phyloP scores from a whole-genome alignment of 2,329 filamentous ascomycete genomes.

The Westerdykella sp. region DNA sequence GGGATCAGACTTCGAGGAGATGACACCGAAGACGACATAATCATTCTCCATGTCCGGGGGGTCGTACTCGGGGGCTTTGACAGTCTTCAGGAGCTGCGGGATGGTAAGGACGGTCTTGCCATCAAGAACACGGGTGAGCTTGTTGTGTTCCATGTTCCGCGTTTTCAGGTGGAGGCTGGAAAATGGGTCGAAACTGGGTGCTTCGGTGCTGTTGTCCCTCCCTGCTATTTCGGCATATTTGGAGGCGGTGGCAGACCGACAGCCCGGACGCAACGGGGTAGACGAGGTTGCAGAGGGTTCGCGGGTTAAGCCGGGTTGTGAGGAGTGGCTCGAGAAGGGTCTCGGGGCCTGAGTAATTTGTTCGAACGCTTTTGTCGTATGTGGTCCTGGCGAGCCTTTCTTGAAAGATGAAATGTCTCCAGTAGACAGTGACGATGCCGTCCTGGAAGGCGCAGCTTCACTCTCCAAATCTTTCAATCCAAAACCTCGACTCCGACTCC shows the following conservation, averaged over 20 bases:
- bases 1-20: slow-evolving; percentile 83
- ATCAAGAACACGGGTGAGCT: slow-evolving; percentile 69
- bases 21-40: slow-evolving; percentile 79
- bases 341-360: slow-evolving; percentile 12
- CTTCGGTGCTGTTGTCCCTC: slow-evolving; percentile 47
- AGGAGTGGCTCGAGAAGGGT: slow-evolving; percentile 19
- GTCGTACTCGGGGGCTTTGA: slow-evolving; percentile 77
- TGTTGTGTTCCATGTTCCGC: slow-evolving; percentile 73
- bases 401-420: slow-evolving; percentile 2
- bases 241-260: slow-evolving; percentile 15
- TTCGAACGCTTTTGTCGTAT: slow-evolving; percentile 12
- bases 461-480: slow-evolving; percentile 27
- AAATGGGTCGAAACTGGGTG: slow-evolving; percentile 63
- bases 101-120: slow-evolving; percentile 72
- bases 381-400: slow-evolving; percentile 14
- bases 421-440: slow-evolving; percentile 23
- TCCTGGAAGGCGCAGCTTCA: slow-evolving; percentile 20
- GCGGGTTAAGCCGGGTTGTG: slow-evolving; percentile 14
- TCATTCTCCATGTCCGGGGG: slow-evolving; percentile 79
- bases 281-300: slow-evolving; percentile 18
- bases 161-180: slow-evolving; percentile 78
- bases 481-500: slow-evolving; percentile 38
- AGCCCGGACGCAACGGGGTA: background rate
- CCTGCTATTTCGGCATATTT: slow-evolving; percentile 28
- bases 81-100: slow-evolving; percentile 70